Base-by-base conservation (phyloP, 768 basidiomycete species). In the Phanerochaete sordida region DNA sequence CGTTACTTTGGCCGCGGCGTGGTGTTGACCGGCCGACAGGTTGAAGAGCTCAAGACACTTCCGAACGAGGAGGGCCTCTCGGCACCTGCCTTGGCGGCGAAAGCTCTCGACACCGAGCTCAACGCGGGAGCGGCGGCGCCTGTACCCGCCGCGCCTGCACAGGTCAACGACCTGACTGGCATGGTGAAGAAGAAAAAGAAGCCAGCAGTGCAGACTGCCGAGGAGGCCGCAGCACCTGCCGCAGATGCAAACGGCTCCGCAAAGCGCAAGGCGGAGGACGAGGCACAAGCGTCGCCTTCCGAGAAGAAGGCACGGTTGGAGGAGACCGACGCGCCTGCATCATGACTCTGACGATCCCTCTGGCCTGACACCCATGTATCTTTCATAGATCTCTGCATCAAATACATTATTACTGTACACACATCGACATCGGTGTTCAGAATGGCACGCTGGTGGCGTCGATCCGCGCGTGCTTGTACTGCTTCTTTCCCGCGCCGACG, bases 121-220 rank as follows among this genome's bases (percentile, higher is more conserved):
- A 89, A 87, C 58, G 72, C 71, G 33, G 72, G 66, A 1, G 67
- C 78, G 19, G 65, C 77, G 13, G 65, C 73, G 13, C 62, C 75
- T 6, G n/a, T n/a, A n/a, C 65, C 73, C 0, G 68, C 74, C 49
- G 67, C 74, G 3, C 58, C 61, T 26, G 73, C 76, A 3, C 74
- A 77, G 16, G 86, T 96, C 45, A 91, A 93, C 65, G 92, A 96
- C 67, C 75, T 96, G 46, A 95, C 91, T 1, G 82, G 83, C 6
- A 87, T 91, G 67, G 91, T 96, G 50, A 94, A 93, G 78, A 98
- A 95, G 80, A 93, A 93, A 73, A 89, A 87, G 70, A 73, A 71
- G 54, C 61, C 60, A 21, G 52, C 43, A 21, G 61, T 63, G 0
- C 62, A 70, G 15, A 63, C 64, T 2, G 51, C 61, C n/a, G 61